Conservation (phyloP, 1,284 basidiomycete species). For the Cryptococcus wingfieldii region DNA sequence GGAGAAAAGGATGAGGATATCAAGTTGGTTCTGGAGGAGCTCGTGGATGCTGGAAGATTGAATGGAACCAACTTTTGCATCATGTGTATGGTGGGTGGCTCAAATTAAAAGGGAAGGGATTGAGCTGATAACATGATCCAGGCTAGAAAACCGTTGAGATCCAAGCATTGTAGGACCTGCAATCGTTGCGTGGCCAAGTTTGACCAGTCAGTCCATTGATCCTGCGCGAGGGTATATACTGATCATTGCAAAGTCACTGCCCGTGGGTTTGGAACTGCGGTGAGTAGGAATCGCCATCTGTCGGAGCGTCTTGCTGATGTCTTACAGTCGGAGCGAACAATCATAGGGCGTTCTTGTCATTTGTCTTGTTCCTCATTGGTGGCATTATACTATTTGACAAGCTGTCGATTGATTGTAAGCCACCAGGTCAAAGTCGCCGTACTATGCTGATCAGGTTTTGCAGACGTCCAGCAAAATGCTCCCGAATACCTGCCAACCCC, state of each 20-base stretch:
- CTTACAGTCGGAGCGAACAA: constrained; percentile 81
- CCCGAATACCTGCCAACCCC: constrained; percentile 50
- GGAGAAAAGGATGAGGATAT: constrained; percentile 71
- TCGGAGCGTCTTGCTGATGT: background rate
- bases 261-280: constrained; percentile 99
- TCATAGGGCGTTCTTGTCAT: constrained; percentile 89
- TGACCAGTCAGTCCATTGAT: constrained; percentile 69
- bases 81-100: constrained; percentile 66
- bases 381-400: constrained; percentile 78
- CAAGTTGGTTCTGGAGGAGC: constrained; percentile 81
- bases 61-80: constrained; percentile 97
- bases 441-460: background rate
- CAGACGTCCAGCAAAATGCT: constrained; percentile 47
- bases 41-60: constrained; percentile 77
- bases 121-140: constrained; percentile 31
- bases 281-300: constrained; percentile 48
- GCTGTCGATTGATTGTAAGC: constrained; percentile 73
- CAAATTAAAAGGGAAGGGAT: background rate
- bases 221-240: background rate
- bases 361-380: constrained; percentile 75
- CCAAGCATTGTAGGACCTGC: constrained; percentile 91
- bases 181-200: constrained; percentile 82
- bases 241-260: constrained; percentile 64
- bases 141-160: constrained; percentile 84
- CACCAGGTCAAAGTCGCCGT: background rate